A percentile compares a stretch with the other conserved stretches of the same genome.
Conservation (phyloP, 73 alveolate species). For the Stentor roeselii region DNA sequence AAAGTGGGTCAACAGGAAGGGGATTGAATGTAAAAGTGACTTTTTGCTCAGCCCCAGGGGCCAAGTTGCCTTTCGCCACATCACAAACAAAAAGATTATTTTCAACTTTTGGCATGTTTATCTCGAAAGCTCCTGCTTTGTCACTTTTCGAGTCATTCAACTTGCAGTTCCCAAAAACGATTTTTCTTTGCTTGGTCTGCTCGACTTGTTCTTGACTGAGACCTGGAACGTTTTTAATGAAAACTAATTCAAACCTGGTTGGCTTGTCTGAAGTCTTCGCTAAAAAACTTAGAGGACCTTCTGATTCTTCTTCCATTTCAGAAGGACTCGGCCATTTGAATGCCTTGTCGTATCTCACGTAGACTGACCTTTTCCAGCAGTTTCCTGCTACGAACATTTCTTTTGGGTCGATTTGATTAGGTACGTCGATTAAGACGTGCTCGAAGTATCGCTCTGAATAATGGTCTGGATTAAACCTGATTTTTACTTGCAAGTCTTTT, state of each 20-base stretch:
- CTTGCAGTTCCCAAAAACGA: slow-evolving; percentile 86
- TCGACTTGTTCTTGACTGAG: slow-evolving; percentile 55
- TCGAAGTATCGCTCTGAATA: slow-evolving; percentile 84
- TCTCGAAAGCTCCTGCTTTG: slow-evolving; percentile 90
- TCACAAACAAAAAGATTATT: slow-evolving; percentile 87
- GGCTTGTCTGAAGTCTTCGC: slow-evolving; percentile 47
- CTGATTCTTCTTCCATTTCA: slow-evolving; percentile 54
- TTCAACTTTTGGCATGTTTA: slow-evolving; percentile 84
- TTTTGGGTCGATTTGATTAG: slow-evolving; percentile 87
- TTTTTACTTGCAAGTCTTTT: slow-evolving; percentile 67
- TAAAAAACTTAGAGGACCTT: slow-evolving; percentile 57
- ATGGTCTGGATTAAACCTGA: slow-evolving; percentile 87
- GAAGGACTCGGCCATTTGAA: slow-evolving; percentile 65
- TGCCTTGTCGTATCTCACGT: slow-evolving; percentile 80
- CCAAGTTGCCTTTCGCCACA: slow-evolving; percentile 78
- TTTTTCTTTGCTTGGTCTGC: slow-evolving; percentile 60
- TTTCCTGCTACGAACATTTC: slow-evolving; percentile 81
- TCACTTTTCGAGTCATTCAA: slow-evolving; percentile 84
- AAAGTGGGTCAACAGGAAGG: slow-evolving; percentile 88
- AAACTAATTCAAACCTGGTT: slow-evolving; percentile 41
- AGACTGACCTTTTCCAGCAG: slow-evolving; percentile 86
- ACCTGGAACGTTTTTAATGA: slow-evolving; percentile 62
- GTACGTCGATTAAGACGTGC: slow-evolving; percentile 81
- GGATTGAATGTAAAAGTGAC: slow-evolving; percentile 89
- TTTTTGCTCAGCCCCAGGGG: slow-evolving; percentile 81